A percentile compares a stretch with the other conserved stretches of the same genome.
Conservation (phyloP, 805 yeast genomes). For the Wickerhamomyces hampshirensis region DNA sequence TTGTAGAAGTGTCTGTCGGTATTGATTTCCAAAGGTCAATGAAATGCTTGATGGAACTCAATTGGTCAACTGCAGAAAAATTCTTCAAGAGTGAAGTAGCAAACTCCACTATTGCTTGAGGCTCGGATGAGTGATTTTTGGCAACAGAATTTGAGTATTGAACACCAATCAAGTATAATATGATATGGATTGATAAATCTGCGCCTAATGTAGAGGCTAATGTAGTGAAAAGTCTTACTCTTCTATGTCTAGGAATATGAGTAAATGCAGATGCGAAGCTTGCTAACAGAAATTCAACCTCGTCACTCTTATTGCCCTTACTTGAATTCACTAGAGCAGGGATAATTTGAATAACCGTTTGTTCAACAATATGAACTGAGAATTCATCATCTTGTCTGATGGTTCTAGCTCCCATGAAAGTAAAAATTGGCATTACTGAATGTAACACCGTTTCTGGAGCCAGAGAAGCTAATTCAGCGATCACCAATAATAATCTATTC, state of each 20-base stretch:
- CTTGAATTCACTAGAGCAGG: conserved; percentile 72
- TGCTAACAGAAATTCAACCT: conserved; percentile 77
- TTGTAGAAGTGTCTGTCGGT: conserved; percentile 29
- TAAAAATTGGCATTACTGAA: conserved; percentile 98
- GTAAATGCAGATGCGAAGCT: conserved; percentile 92
- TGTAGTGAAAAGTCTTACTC: conserved; percentile 79
- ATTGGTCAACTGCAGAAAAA: conserved; percentile 65
- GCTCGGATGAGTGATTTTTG: conserved; percentile 60
- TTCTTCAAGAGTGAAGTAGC: conserved; percentile 61
- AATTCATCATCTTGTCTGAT: conserved; percentile 95
- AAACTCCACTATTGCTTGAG: conserved; percentile 67
- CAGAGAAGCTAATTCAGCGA: conserved; percentile 80
- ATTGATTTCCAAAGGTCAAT: conserved; percentile 44
- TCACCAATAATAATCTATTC: conserved; percentile 76
- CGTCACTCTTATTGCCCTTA: conserved; percentile 44
- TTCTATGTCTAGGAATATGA: conserved; percentile 94
- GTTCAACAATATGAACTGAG: conserved; percentile 87
- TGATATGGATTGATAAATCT: conserved; percentile 58
- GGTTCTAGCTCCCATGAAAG: conserved; percentile 98
- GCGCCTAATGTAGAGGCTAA: conserved; percentile 73
- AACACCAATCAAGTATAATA: conserved; percentile 75
- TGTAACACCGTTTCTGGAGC: conserved; percentile 91
- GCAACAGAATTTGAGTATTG: conserved; percentile 56
- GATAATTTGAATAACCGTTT: conserved; percentile 81
- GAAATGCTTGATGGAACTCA: conserved; percentile 47